Evolutionary conservation across 2,329 filamentous ascomycete species (phyloP).

Genomic region (Phyllosticta citriasiana): DNA sequence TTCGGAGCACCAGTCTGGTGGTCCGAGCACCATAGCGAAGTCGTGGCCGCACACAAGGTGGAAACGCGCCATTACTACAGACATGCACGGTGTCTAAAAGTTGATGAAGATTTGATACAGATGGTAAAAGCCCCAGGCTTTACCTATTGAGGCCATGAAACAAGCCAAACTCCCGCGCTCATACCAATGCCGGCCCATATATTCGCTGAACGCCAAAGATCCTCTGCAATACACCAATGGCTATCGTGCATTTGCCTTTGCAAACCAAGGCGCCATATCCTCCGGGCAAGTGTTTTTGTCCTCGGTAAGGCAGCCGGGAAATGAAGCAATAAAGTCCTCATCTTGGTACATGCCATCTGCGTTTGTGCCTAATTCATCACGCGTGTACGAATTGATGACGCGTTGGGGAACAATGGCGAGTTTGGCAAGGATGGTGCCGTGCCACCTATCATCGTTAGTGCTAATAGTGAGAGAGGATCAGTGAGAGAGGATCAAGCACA

Average conservation of each 20-base stretch:
- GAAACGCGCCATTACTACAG: neutral
- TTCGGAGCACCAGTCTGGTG: neutral
- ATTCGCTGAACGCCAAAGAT: conserved; percentile 5
- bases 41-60: neutral
- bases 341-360: conserved; percentile 57
- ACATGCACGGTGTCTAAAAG: neutral
- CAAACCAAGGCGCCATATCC: conserved; percentile 51
- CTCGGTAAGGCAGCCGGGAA: conserved; percentile 58
- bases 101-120: neutral
- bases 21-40: neutral
- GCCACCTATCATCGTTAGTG: conserved; percentile 59
- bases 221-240: neutral
- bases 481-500: conserved; percentile 8
- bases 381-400: conserved; percentile 65
- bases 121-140: neutral
- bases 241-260: conserved; percentile 19
- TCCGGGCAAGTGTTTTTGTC: conserved; percentile 54
- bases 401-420: conserved; percentile 83
- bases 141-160: neutral
- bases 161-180: conserved; percentile 5
- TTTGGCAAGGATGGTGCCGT: conserved; percentile 86
- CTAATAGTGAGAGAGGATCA: neutral
- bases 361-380: conserved; percentile 27
- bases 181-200: conserved; percentile 6
- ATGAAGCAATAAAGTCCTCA: conserved; percentile 75